Conservation (phyloP, 164 flowering plant genomes). For the Tetracentron sinense region DNA sequence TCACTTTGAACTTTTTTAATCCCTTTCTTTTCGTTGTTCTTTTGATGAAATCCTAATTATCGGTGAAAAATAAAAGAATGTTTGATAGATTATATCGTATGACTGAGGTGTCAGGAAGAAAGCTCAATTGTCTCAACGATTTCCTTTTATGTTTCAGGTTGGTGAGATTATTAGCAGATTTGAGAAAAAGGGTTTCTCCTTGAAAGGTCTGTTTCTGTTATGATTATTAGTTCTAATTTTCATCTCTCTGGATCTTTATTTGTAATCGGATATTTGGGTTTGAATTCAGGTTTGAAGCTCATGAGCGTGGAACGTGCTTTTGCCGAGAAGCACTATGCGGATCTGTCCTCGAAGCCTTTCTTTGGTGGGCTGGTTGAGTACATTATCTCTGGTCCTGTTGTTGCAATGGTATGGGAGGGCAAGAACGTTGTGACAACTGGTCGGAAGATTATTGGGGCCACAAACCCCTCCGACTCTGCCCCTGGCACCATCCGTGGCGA, state of each 20-base stretch:
- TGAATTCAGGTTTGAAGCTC: constrained; percentile 65
- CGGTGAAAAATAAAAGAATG: no score
- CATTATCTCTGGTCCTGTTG: constrained; percentile 90
- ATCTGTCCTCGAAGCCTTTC: constrained; percentile 77
- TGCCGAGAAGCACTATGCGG: constrained; percentile 92
- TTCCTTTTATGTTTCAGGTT: constrained; percentile 40
- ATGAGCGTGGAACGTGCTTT: constrained; percentile 61
- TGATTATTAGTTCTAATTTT: neutral
- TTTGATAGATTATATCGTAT: no score
- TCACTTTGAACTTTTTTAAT: neutral
- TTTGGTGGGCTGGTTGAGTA: constrained; percentile 74
- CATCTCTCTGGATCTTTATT: neutral
- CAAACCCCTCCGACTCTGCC: constrained; percentile 79
- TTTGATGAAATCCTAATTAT: no score
- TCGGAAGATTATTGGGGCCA: constrained; percentile 89
- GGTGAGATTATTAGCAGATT: constrained; percentile 81
- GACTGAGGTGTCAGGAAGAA: no score
- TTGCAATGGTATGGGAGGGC: constrained; percentile 97
- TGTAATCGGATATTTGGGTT: neutral
- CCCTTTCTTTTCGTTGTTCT: no score
- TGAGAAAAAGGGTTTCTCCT: constrained; percentile 81
- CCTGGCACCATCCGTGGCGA: constrained; percentile 99
- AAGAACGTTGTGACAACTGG: constrained; percentile 77
- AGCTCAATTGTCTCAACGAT: neutral
- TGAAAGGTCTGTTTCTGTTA: constrained; percentile 51